phyloP scores from a whole-genome alignment of 176 grass and related monocot genomes.

The Juncus inflexus region DNA sequence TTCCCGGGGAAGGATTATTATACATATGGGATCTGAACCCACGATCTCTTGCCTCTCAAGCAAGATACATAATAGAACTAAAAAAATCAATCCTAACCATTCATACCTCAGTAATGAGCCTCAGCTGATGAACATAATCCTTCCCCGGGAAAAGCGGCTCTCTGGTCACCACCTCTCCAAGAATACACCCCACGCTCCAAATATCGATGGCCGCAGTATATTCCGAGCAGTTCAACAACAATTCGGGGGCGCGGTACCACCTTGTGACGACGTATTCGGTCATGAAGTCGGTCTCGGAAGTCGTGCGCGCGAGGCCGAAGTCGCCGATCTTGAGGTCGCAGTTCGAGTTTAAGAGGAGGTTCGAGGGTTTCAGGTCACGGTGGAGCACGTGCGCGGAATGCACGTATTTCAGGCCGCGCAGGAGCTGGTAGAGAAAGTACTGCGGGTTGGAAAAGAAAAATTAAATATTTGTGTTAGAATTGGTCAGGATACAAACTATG shows the following conservation, averaged over 20 bases:
- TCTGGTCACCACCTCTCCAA: conserved; percentile 82
- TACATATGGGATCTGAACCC: background rate
- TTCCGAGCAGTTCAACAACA: conserved; percentile 95
- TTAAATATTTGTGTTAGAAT: too few species aligned
- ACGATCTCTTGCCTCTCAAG: background rate
- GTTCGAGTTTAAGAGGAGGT: conserved; percentile 81
- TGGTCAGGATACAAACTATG: too few species aligned
- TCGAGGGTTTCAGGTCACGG: conserved; percentile 89
- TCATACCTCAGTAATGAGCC: conserved; percentile 87
- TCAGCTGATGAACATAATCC: conserved; percentile 93
- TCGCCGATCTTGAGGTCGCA: conserved; percentile 95
- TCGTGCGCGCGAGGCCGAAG: conserved; percentile 91
- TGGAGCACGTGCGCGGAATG: conserved; percentile 94
- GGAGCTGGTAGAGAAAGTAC: conserved; percentile 93
- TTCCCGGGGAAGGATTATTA: too few species aligned
- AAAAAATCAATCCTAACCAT: conserved; percentile 4
- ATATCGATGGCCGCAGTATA: conserved; percentile 98
- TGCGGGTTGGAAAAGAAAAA: conserved; percentile 25
- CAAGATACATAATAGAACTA: conserved; percentile 5
- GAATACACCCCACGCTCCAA: conserved; percentile 92
- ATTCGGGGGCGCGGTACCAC: conserved; percentile 90
- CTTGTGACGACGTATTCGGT: conserved; percentile 94
- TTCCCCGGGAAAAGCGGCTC: conserved; percentile 94
- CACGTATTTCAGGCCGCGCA: conserved; percentile 91
- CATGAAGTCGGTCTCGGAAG: conserved; percentile 97